Conservation (phyloP, 371 early-diverging fungal species). For the Fennellomyces sp. region DNA sequence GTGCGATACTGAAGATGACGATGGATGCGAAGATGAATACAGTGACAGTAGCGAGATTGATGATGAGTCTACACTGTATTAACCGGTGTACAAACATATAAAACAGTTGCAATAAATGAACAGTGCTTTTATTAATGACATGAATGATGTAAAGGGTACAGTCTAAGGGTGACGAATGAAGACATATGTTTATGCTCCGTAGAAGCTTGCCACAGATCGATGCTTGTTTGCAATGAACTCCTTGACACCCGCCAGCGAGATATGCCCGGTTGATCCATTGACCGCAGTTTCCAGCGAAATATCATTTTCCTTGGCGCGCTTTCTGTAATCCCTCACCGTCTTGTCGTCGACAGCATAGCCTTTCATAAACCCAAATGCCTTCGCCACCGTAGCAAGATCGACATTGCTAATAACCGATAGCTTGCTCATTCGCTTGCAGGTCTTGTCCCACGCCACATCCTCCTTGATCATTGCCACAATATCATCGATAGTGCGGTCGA, state of each 20-base stretch:
- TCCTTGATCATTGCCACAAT: conserved; percentile 25
- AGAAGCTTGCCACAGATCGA: background rate
- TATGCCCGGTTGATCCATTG: conserved; percentile 15
- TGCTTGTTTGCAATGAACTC: conserved; percentile 14
- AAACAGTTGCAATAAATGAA: no score
- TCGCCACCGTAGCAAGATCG: background rate
- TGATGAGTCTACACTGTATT: no score
- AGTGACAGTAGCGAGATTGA: no score
- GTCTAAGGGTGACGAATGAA: no score
- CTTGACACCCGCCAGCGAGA: conserved; percentile 15
- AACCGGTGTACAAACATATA: no score
- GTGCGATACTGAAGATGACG: no score
- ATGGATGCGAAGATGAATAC: no score
- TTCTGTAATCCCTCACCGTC: background rate
- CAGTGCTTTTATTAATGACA: no score
- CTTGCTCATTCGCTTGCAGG: conserved; percentile 18
- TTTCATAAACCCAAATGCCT: background rate
- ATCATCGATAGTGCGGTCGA: conserved; percentile 24
- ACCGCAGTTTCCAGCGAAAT: conserved; percentile 17
- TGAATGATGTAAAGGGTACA: no score
- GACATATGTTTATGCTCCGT: no score
- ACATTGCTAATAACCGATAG: background rate
- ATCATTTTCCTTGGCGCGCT: background rate
- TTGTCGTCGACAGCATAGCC: background rate
- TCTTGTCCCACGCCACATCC: conserved; percentile 40